phyloP scores from a whole-genome alignment of 2,329 filamentous ascomycete genomes.

The Ophiocordyceps camponoti-rufipedis region DNA sequence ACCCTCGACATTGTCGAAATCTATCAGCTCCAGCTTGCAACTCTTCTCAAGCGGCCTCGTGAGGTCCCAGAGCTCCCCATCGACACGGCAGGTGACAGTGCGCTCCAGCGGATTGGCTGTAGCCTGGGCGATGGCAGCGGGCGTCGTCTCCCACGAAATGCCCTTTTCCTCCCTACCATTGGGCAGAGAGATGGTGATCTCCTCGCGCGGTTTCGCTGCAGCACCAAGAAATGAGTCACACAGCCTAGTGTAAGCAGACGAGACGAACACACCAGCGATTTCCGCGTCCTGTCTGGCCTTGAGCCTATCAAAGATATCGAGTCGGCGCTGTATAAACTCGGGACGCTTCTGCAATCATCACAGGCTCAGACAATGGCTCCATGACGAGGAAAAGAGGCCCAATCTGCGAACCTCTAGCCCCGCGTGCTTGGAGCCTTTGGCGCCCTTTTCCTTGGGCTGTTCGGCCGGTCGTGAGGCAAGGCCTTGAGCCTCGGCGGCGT shows the following conservation, averaged over 20 bases:
- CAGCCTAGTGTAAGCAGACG: no score
- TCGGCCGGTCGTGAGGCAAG: constrained; percentile 18
- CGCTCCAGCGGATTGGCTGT: constrained; percentile 75
- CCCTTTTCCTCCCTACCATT: constrained; percentile 55
- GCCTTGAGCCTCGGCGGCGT: constrained; percentile 15
- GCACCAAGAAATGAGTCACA: constrained; percentile 12
- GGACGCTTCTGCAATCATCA: constrained; percentile 31
- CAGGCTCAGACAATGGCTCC: constrained; percentile 6
- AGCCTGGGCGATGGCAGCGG: constrained; percentile 54
- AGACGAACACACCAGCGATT: constrained; percentile 24
- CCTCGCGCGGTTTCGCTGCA: constrained; percentile 45
- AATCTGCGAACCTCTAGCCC: constrained; percentile 25
- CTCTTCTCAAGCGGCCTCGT: constrained; percentile 76
- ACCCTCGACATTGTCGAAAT: constrained; percentile 44
- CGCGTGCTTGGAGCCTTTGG: constrained; percentile 38
- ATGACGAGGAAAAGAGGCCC: constrained; percentile 18
- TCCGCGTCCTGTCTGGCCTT: constrained; percentile 73
- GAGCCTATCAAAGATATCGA: constrained; percentile 74
- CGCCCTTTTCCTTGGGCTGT: constrained; percentile 17
- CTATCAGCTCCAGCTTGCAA: constrained; percentile 69
- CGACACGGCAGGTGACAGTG: constrained; percentile 70
- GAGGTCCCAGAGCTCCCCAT: constrained; percentile 81
- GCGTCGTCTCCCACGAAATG: constrained; percentile 83
- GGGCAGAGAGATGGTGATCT: constrained; percentile 55
- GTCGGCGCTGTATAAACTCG: constrained; percentile 65